Evolutionary conservation across 2,329 filamentous ascomycete genomes (phyloP).

Genomic region (Trichoderma sp.): DNA sequence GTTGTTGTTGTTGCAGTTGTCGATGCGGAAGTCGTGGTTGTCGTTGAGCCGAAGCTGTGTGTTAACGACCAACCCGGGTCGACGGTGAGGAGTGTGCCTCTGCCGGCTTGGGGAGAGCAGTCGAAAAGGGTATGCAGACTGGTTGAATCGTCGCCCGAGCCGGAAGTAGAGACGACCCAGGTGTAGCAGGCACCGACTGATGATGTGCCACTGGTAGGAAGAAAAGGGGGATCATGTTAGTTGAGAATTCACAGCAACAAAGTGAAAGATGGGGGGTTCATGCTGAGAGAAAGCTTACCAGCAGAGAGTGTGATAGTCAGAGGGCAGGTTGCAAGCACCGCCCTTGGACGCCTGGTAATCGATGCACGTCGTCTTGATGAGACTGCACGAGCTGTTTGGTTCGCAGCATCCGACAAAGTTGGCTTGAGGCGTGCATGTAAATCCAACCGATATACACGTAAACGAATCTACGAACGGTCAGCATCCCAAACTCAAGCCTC

Average conservation of each 20-base stretch:
- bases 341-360: conserved; percentile 29
- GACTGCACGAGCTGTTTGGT: conserved; percentile 29
- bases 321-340: conserved; percentile 29
- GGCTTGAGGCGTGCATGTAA: conserved; percentile 30
- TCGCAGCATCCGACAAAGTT: conserved; percentile 35
- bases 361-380: conserved; percentile 35
- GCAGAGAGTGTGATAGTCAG: conserved; percentile 37
- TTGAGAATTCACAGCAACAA: neutral
- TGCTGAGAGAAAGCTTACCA: conserved; percentile 29
- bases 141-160: conserved; percentile 10
- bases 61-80: conserved; percentile 29
- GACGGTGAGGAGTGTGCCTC: conserved; percentile 31
- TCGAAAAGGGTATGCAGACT: conserved; percentile 29
- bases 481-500: neutral
- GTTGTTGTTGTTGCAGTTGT: conserved; percentile 9
- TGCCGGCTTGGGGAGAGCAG: conserved; percentile 29
- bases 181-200: conserved; percentile 29
- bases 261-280: neutral
- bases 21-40: conserved; percentile 3
- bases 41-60: conserved; percentile 19
- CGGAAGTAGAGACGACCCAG: conserved; percentile 29
- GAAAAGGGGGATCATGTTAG: conserved; percentile 21
- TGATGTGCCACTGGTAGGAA: conserved; percentile 2
- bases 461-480: conserved; percentile 27
- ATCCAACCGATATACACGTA: conserved; percentile 30